Evolutionary conservation across 2,329 filamentous ascomycete genomes (phyloP), one percentile per base, ranked within the genome.

Genomic region (Xylaria sp.): DNA sequence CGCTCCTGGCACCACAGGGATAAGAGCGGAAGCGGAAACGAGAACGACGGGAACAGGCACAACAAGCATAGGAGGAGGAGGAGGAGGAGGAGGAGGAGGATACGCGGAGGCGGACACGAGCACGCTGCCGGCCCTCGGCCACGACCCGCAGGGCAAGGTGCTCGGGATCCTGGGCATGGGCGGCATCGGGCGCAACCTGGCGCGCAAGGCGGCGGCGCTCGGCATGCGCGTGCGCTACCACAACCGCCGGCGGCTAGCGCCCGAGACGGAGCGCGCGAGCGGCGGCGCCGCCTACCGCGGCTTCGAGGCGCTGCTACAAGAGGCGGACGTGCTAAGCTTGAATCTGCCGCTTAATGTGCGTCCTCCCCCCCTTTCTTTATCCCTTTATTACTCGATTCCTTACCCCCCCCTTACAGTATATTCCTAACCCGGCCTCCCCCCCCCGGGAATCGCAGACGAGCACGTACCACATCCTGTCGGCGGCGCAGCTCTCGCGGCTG

Each of bases 91-190:
- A 75, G 79, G 19, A 85, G 86, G 1, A 74, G 83, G 53, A 95
- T 89, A n/a, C n/a, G n/a, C n/a, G n/a, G 88, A 80, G 24, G 11
- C 6, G 24, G 24, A 26, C 5, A 26, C 6, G 24, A 13, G 84
- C 48, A 89, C 88, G 3, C 69, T 71, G 16, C 34, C 49, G 9
- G 34, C 17, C 0, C 74, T 85, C 5, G 91, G 90, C 11, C 88
- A 90, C 67, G 90, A 94, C 66, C 90, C 90, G 1, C 79, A 89
- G 70, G 89, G 88, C 34, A 94, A 93, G 71, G 76, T 86, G 1
- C 78, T 95, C 4, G 91, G 91, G 0, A 91, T 95, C 55, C 71
- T 95, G 39, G 91, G 91, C 6, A 93, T 94, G 90, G 91, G 91
- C 18, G 90, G 91, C 2, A 94, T 95, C 56, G 91, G 91, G 0